phyloP scores from a whole-genome alignment of 495 filamentous ascomycete genomes.

The Xylaria venustula region DNA sequence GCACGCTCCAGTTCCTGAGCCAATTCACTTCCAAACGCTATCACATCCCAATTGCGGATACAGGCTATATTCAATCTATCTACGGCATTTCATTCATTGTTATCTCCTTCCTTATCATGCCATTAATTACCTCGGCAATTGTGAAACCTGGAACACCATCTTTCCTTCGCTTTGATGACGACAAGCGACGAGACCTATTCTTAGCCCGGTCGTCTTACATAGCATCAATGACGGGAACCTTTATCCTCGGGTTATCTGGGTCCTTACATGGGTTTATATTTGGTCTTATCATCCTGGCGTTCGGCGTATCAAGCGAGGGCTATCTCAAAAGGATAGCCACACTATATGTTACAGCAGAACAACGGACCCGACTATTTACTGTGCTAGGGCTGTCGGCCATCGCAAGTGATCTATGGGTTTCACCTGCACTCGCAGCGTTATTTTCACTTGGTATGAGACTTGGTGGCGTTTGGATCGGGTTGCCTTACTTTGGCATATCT shows the following conservation, averaged over 20 bases:
- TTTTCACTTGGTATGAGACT: slow-evolving; percentile 31
- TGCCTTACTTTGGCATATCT: slow-evolving; percentile 31
- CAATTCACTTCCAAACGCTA: slow-evolving; percentile 32
- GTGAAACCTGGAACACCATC: slow-evolving; percentile 14
- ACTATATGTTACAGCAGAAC: slow-evolving; percentile 21
- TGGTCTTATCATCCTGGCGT: slow-evolving; percentile 27
- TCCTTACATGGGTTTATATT: slow-evolving; percentile 22
- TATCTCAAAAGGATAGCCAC: slow-evolving; percentile 28
- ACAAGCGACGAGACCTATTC: slow-evolving; percentile 22
- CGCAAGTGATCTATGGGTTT: slow-evolving; percentile 24
- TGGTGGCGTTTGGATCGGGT: slow-evolving; percentile 28
- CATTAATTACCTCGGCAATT: slow-evolving; percentile 17
- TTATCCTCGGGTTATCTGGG: slow-evolving; percentile 25
- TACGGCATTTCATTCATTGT: slow-evolving; percentile 27
- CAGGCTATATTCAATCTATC: slow-evolving; percentile 29
- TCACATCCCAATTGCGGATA: slow-evolving; percentile 23
- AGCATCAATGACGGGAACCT: slow-evolving; percentile 17
- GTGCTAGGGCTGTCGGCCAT: slow-evolving; percentile 24
- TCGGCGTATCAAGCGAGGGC: slow-evolving; percentile 25
- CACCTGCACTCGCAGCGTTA: slow-evolving; percentile 26
- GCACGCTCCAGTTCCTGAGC: slow-evolving; percentile 29
- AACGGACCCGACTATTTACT: slow-evolving; percentile 28
- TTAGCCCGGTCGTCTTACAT: slow-evolving; percentile 25
- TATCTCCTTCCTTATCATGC: slow-evolving; percentile 25
- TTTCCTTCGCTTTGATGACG: slow-evolving; percentile 21